Evolutionary conservation across 1,139 yeast species (phyloP).

Genomic region (Saccharomyces hybrid): DNA sequence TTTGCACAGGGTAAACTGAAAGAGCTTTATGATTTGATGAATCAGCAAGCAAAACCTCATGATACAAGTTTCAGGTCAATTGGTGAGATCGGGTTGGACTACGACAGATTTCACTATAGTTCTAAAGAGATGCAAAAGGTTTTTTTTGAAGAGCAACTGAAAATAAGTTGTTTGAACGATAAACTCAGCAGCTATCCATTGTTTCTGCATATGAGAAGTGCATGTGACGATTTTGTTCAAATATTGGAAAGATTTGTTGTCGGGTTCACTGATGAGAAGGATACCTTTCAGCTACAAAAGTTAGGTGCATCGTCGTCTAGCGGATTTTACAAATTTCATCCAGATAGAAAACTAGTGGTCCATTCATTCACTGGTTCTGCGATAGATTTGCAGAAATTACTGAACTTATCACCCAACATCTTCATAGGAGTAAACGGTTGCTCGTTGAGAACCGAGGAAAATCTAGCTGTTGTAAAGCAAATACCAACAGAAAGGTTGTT

Average conservation of each 20-base stretch:
- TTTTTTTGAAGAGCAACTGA: constrained; percentile 65
- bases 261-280: constrained; percentile 30
- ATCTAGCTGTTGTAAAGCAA: constrained; percentile 52
- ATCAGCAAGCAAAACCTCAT: constrained; percentile 30
- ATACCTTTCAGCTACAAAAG: constrained; percentile 15
- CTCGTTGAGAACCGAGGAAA: constrained; percentile 72
- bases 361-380: constrained; percentile 88
- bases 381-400: constrained; percentile 48
- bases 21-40: constrained; percentile 41
- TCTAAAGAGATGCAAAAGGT: constrained; percentile 56
- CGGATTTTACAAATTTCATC: constrained; percentile 19
- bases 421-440: constrained; percentile 89
- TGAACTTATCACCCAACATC: constrained; percentile 36
- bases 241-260: constrained; percentile 54
- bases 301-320: constrained; percentile 3
- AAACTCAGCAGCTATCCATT: constrained; percentile 44
- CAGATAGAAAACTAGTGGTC: constrained; percentile 48
- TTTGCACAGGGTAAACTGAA: constrained; percentile 14
- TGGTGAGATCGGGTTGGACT: constrained; percentile 92
- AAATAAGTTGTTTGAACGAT: constrained; percentile 24
- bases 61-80: constrained; percentile 53
- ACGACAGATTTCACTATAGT: constrained; percentile 78
- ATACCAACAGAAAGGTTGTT: constrained; percentile 65
- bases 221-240: constrained; percentile 70
- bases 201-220: constrained; percentile 83